Evolutionary conservation across 768 basidiomycete genomes (phyloP), one percentile per base, ranked within the genome.

Genomic region (Fistulinella prunicolor): DNA sequence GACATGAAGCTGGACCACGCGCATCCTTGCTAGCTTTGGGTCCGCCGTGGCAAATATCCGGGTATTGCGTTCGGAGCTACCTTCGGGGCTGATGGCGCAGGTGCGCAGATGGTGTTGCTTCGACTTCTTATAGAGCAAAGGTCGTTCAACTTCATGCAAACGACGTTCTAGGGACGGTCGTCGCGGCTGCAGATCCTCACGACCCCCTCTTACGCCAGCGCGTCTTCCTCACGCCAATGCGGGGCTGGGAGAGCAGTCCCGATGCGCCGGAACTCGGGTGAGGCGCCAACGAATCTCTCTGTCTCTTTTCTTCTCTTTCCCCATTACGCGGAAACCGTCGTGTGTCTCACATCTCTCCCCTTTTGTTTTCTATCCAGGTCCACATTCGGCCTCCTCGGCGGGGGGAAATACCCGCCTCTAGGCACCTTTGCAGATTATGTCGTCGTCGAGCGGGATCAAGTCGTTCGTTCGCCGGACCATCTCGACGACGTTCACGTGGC

Each of bases 401-500:
- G 84, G 1, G 75, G 73, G 1, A 63, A 59, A 7, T 67, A 68
- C 20, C 82, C 76, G 0, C 67, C 74, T 6, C 61, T 85, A 7
- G 91, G 91, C 0, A 89, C 88, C 1, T 90, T 90, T 58, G 64
- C 85, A 8, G 82, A 92, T 55, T 87, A 89, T 57, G 76, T 90
- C 23, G 77, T 81, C 17, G 83, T 93, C 16, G 82, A 81, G 45
- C 79, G 85, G 38, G 76, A 82, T 47, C 78, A 86, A 44, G 78
- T 92, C 17, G 70, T 92, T 24, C 69, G 46, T 3, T 78, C 82
- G 3, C 90, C 89, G 0, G 65, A 74, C 5, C 83, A 92, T 63
- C 75, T 90, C 46, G 74, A 76, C 54, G 81, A 86, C 61, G 69
- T 81, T 35, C 78, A 90, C 44, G 74, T 78, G 16, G 83, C 89